These are phyloP conservation scores for Hymenotorrendiella dingleyae DNA, from an alignment of 2,329 filamentous ascomycete species.

Conservation along the genomic window DNA sequence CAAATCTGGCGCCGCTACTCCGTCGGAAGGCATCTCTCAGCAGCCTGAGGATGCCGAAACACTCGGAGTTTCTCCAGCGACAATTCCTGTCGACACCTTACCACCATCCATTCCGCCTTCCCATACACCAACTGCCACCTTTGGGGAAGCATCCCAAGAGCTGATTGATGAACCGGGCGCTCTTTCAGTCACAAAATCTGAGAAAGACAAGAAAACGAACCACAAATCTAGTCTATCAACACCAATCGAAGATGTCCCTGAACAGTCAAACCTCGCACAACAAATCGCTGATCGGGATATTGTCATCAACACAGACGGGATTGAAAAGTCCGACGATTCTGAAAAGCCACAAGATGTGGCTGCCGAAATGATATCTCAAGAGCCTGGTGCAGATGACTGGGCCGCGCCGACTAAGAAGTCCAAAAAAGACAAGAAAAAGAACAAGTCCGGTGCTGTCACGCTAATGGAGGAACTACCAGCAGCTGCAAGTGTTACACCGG, in stretches of 20 bases:
- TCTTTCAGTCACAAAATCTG: constrained; percentile 3
- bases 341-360: no score
- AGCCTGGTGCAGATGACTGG: constrained; percentile 11
- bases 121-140: no score
- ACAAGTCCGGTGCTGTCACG: constrained; percentile 7
- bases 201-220: constrained; percentile 9
- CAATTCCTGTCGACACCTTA: no score
- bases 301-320: not conserved
- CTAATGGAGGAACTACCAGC: constrained; percentile 3
- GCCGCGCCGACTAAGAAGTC: constrained; percentile 14
- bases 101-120: no score
- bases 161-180: not conserved
- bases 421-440: constrained; percentile 21
- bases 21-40: not conserved
- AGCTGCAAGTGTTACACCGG: no score
- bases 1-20: constrained; percentile 2
- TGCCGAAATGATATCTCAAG: no score
- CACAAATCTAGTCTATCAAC: constrained; percentile 3
- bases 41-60: no score
- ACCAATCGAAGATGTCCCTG: not conserved
- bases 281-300: no score
- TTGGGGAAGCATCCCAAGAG: not conserved
- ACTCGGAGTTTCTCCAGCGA: no score
- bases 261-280: no score
- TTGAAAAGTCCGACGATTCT: not conserved